Evolutionary conservation across 306 rosid species (phyloP).

Genomic region (Acacia melanoxylon): DNA sequence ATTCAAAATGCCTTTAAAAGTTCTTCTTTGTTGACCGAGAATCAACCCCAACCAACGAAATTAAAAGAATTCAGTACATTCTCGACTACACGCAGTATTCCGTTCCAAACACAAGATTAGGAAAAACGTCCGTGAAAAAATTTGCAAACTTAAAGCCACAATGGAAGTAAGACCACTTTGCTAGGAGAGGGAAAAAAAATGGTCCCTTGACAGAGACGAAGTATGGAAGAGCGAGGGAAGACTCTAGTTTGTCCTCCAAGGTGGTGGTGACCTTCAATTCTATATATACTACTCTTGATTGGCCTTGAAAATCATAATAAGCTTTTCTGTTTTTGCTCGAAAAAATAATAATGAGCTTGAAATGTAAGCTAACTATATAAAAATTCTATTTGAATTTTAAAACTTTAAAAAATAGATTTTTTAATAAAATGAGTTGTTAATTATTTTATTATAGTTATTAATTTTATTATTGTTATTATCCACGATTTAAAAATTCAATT

Average conservation of each 20-base stretch:
- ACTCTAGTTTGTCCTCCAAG: not conserved
- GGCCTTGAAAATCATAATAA: not conserved
- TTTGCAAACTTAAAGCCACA: not conserved
- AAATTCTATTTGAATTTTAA: no score
- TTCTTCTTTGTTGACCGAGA: not conserved
- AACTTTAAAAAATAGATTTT: no score
- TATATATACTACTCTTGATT: not conserved
- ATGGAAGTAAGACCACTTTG: not conserved
- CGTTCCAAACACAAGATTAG: not conserved
- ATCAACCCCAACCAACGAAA: not conserved
- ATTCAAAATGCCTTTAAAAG: slow-evolving; percentile 1
- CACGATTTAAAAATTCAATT: no score
- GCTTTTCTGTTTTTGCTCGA: no score
- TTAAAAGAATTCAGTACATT: not conserved
- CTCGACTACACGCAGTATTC: not conserved
- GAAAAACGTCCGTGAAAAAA: not conserved
- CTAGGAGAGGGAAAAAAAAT: no score
- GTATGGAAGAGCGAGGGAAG: not conserved
- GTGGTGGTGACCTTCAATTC: not conserved
- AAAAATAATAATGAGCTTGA: not conserved
- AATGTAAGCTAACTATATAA: not conserved
- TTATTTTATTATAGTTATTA: no score
- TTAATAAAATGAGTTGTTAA: no score
- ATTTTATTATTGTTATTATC: no score
- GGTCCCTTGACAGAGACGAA: not conserved